phyloP scores from a whole-genome alignment of 1,284 basidiomycete genomes.

The Cutaneotrichosporon curvatum region DNA sequence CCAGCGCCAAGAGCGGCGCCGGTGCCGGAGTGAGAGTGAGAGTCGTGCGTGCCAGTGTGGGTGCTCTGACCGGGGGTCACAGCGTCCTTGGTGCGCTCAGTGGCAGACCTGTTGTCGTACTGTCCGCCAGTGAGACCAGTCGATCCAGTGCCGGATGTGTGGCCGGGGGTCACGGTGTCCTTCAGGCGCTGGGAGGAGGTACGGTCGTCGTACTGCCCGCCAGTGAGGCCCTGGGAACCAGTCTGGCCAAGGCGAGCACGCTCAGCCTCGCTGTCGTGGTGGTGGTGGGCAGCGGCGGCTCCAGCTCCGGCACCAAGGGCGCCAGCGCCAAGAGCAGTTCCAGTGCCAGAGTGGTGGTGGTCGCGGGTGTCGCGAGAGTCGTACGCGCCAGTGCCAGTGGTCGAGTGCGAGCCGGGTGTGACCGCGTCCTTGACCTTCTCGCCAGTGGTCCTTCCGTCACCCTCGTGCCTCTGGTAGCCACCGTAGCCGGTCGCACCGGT shows the following conservation, averaged over 20 bases:
- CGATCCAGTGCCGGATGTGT: not conserved
- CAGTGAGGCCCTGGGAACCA: not conserved
- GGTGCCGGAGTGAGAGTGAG: not conserved
- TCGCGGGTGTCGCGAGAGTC: not conserved
- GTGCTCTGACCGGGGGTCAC: too few relatives aligned
- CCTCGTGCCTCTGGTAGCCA: too few relatives aligned
- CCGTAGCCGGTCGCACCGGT: not conserved
- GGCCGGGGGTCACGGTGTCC: not conserved
- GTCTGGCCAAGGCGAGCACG: not conserved
- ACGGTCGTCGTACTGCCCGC: too few relatives aligned
- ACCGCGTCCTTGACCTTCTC: not conserved
- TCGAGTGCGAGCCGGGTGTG: not conserved
- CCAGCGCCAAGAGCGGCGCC: slow-evolving; percentile 1
- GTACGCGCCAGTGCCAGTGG: not conserved
- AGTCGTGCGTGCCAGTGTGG: too few relatives aligned
- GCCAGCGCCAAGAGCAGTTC: not conserved
- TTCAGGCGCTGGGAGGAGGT: too few relatives aligned
- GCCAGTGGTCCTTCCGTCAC: not conserved
- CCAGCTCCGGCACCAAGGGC: not conserved
- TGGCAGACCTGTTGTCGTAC: too few relatives aligned
- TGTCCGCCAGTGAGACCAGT: not conserved
- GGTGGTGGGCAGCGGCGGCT: not conserved
- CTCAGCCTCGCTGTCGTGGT: not conserved
- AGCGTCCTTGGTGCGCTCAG: too few relatives aligned
- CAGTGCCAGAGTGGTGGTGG: not conserved